Percentiles rank a stretch among this genome's conserved stretches.
phyloP scores from a whole-genome alignment of 2,329 filamentous ascomycete species.

The Fusarium sp. region DNA sequence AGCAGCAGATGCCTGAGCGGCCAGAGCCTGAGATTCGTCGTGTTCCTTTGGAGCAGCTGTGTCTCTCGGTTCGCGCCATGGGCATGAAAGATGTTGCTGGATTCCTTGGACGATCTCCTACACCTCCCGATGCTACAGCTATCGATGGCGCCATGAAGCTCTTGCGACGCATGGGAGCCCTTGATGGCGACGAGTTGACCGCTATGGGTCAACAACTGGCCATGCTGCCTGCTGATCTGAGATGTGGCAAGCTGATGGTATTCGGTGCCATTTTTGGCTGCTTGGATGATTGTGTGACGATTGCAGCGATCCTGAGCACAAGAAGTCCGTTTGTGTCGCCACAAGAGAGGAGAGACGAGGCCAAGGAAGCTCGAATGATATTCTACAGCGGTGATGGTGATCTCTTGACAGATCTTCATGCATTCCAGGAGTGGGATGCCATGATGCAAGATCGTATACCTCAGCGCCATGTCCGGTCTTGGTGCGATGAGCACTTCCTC shows the following conservation, averaged over 20 bases:
- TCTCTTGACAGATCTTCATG: slow-evolving; percentile 85
- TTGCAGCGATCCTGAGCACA: slow-evolving; percentile 92
- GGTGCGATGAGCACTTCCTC: slow-evolving; percentile 89
- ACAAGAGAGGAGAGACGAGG: slow-evolving; percentile 83
- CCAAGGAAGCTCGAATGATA: slow-evolving; percentile 78
- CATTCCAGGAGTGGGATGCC: slow-evolving; percentile 85
- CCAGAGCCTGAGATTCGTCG: slow-evolving; percentile 94
- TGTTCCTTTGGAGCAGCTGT: slow-evolving; percentile 93
- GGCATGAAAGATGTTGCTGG: slow-evolving; percentile 83
- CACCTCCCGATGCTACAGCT: slow-evolving; percentile 85
- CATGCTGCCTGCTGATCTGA: slow-evolving; percentile 92
- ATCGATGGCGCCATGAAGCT: slow-evolving; percentile 87
- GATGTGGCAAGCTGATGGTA: slow-evolving; percentile 94
- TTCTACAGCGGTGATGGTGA: slow-evolving; percentile 88
- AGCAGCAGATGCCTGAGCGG: slow-evolving; percentile 86
- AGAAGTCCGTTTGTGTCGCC: slow-evolving; percentile 89
- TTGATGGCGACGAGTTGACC: slow-evolving; percentile 88
- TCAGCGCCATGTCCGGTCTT: slow-evolving; percentile 75
- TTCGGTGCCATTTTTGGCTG: slow-evolving; percentile 95
- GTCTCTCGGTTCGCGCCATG: slow-evolving; percentile 95
- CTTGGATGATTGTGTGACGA: slow-evolving; percentile 86
- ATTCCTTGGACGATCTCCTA: slow-evolving; percentile 89
- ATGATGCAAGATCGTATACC: slow-evolving; percentile 69
- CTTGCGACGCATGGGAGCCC: slow-evolving; percentile 85
- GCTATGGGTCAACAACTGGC: slow-evolving; percentile 93